Conservation (phyloP, 1,284 basidiomycete species). For the Ustilago lituana region DNA sequence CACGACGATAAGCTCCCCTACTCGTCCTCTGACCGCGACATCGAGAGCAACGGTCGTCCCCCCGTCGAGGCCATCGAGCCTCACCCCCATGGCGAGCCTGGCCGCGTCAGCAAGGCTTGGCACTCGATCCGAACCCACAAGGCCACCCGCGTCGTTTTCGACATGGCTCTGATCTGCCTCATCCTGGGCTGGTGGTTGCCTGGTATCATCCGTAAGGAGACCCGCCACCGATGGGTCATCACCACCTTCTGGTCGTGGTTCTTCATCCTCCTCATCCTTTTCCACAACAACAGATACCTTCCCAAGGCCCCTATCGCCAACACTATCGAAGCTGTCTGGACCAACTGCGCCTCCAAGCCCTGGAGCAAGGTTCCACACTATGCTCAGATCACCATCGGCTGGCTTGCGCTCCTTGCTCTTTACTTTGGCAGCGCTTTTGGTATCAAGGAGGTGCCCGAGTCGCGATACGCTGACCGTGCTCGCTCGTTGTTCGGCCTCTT, state of each 20-base stretch:
- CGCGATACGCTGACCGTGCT: conserved; percentile 50
- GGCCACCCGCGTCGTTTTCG: conserved; percentile 32
- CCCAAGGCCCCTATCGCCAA: conserved; percentile 56
- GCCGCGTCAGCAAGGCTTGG: conserved; percentile 37
- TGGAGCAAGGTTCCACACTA: conserved; percentile 55
- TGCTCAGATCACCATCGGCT: conserved; percentile 48
- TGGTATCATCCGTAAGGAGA: conserved; percentile 48
- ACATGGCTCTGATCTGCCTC: conserved; percentile 39
- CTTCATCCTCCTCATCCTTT: conserved; percentile 63
- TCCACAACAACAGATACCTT: conserved; percentile 62
- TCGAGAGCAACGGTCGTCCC: conserved; percentile 41
- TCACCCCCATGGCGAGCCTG: conserved; percentile 48
- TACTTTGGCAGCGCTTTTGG: conserved; percentile 60
- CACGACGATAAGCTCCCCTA: conserved; percentile 48
- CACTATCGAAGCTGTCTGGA: conserved; percentile 44
- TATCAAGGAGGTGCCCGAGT: conserved; percentile 50
- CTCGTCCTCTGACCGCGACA: conserved; percentile 42
- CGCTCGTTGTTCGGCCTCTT: conserved; percentile 57
- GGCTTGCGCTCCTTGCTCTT: conserved; percentile 52
- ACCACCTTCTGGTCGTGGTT: conserved; percentile 57
- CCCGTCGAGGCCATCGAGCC: conserved; percentile 39
- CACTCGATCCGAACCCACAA: conserved; percentile 43
- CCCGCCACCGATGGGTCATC: conserved; percentile 51
- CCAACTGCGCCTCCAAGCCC: conserved; percentile 39
- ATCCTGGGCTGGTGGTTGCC: conserved; percentile 55